Conservation (phyloP, 192 early-diverging fungal genomes). For the Martensiomyces pterosporus region DNA sequence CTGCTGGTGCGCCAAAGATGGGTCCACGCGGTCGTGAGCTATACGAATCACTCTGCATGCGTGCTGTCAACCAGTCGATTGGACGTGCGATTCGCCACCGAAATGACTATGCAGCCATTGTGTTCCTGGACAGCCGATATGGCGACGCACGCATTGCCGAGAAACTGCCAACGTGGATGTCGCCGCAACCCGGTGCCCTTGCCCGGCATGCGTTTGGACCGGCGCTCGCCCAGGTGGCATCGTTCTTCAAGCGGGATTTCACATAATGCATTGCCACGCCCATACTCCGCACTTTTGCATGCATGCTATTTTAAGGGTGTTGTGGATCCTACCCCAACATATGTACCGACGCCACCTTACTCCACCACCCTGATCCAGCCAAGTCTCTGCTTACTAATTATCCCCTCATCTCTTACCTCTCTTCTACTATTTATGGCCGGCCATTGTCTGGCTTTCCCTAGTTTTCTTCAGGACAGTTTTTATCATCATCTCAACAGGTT, state of each 20-base stretch:
- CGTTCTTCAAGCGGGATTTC: constrained; percentile 36
- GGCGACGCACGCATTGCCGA: constrained; percentile 36
- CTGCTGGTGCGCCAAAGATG: constrained; percentile 2
- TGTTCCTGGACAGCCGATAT: constrained; percentile 72
- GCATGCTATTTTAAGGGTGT: neutral
- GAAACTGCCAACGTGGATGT: constrained; percentile 67
- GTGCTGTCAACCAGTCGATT: constrained; percentile 87
- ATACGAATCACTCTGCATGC: constrained; percentile 91
- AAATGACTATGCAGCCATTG: constrained; percentile 79
- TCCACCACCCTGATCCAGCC: too few species aligned
- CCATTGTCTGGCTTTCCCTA: too few species aligned
- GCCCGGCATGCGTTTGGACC: constrained; percentile 15
- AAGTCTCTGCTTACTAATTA: neutral
- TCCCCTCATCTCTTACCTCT: neutral
- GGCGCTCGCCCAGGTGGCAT: constrained; percentile 15
- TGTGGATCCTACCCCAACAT: too few species aligned
- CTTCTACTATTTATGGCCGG: neutral
- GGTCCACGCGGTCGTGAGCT: constrained; percentile 54
- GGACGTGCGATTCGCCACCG: constrained; percentile 91
- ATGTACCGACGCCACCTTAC: too few species aligned
- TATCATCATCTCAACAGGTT: too few species aligned
- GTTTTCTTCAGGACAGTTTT: too few species aligned
- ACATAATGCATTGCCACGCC: neutral
- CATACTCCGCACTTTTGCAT: neutral
- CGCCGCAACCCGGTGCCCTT: neutral